Base-by-base conservation (phyloP, 2,329 filamentous ascomycete genomes). In the Clarireedia hainanense region DNA sequence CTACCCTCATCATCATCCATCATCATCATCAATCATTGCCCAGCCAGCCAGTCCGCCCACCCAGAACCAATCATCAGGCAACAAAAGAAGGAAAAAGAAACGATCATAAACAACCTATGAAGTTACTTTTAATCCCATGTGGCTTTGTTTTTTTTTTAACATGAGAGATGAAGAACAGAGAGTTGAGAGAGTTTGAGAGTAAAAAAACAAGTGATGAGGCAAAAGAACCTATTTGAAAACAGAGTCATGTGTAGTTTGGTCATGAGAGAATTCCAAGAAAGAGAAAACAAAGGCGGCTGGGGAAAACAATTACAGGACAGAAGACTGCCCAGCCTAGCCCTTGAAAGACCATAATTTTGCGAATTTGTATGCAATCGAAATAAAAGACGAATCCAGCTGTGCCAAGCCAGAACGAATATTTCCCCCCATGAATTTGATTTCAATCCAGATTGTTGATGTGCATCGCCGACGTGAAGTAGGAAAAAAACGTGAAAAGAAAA, bases 181-280 rank as follows among this genome's bases (percentile, higher is more conserved):
- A 52, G 42, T 52, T 43, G 50, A 26, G 40, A 55, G 49, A 40
- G 47, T 50, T 49, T 20, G 20, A 20, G 27, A 30, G 27, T 9
- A 30, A 9, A 30, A 30, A 30, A 30, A 30, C 27, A 30, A 30
- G 27, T 30, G 27, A 30, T 30, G 27, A 30, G 27, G 27, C 27
- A 30, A 30, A 30, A 30, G 27, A 30, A 30, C 47, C 56, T 58
- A 58, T 39, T 58, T 58, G 56, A 58, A 58, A 58, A 58, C 52
- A 58, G 51, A 53, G 51, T 53, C 39, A 43, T 9, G 51, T 37
- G 12, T 47, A n/a, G 15, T 48, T 26, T 30, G 24, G 12, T 30
- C 39, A 10, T 40, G 39, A 20, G 15, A 40, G 39, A 40, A 30
- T 30, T 7, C 27, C 27, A 15, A 40, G 15, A 40, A 40, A 40